Conservation (phyloP, 768 basidiomycete genomes). For the Suillus placidus region DNA sequence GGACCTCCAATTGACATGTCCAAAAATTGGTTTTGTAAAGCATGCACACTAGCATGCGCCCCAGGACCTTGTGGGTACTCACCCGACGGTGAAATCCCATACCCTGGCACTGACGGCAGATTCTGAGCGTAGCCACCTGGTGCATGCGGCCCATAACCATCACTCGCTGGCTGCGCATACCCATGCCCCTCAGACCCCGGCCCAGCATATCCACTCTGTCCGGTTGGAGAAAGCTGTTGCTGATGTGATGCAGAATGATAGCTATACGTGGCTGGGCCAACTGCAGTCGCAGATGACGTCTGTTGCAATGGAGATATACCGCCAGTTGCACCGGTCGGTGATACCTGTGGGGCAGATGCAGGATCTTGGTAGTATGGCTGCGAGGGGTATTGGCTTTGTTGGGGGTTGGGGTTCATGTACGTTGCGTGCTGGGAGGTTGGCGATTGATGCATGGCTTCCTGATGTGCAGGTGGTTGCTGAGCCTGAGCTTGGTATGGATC, state of each 20-base stretch:
- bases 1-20: conserved; percentile 29
- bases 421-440: conserved; percentile 14
- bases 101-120: conserved; percentile 18
- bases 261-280: conserved; percentile 18
- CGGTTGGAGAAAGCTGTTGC: conserved; percentile 12
- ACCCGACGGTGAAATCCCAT: background rate
- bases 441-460: conserved; percentile 19
- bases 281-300: background rate
- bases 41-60: conserved; percentile 19
- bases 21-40: conserved; percentile 34
- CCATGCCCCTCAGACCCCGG: conserved; percentile 21
- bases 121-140: conserved; percentile 8
- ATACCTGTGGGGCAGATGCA: conserved; percentile 3
- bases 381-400: conserved; percentile 22
- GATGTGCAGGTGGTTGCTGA: conserved; percentile 19
- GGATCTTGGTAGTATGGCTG: conserved; percentile 24
- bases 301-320: background rate
- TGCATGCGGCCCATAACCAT: conserved; percentile 23
- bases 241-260: conserved; percentile 24
- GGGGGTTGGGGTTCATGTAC: conserved; percentile 15
- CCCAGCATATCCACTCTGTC: conserved; percentile 7
- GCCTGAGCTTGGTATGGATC: conserved; percentile 19
- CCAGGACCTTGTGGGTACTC: conserved; percentile 5
- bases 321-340: background rate
- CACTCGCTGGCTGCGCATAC: conserved; percentile 15